Conservation (phyloP, 495 filamentous ascomycete species). For the Aspergillus panamensis region DNA sequence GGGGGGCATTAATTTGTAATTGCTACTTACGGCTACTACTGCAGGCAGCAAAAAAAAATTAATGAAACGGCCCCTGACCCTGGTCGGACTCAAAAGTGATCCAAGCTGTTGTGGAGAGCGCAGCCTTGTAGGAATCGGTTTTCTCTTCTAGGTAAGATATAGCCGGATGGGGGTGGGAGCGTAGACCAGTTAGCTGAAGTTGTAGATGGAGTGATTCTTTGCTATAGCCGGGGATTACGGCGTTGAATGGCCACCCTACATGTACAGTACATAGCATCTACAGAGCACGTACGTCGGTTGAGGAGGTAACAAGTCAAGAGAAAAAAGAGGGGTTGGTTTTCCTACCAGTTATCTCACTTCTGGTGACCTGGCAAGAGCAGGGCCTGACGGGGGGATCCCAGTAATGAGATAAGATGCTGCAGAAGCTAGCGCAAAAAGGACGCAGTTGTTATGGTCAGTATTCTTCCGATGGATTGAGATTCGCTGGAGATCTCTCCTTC, state of each 20-base stretch:
- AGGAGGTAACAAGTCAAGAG: too few relatives aligned
- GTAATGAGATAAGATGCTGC: slow-evolving; percentile 1
- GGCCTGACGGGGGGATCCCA: not conserved
- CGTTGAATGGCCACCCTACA: not conserved
- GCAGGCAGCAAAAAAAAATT: not conserved
- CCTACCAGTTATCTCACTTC: not conserved
- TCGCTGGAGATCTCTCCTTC: not conserved
- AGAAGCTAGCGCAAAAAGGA: not conserved
- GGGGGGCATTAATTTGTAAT: not conserved
- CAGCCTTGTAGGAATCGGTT: not conserved
- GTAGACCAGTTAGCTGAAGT: not conserved
- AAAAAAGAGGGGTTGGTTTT: not conserved
- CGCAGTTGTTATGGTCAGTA: not conserved
- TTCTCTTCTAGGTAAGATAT: not conserved
- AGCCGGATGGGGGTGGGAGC: not conserved
- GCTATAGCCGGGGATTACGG: not conserved
- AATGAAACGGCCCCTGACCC: not conserved
- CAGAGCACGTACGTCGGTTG: too few relatives aligned
- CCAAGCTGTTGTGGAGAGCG: not conserved
- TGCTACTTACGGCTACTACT: not conserved
- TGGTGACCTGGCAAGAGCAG: not conserved
- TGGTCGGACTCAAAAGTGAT: not conserved
- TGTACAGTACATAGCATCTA: too few relatives aligned
- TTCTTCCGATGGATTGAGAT: not conserved
- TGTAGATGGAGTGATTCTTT: not conserved